Conservation (phyloP, 2,329 filamentous ascomycete genomes). For the Fusarium albidum region DNA sequence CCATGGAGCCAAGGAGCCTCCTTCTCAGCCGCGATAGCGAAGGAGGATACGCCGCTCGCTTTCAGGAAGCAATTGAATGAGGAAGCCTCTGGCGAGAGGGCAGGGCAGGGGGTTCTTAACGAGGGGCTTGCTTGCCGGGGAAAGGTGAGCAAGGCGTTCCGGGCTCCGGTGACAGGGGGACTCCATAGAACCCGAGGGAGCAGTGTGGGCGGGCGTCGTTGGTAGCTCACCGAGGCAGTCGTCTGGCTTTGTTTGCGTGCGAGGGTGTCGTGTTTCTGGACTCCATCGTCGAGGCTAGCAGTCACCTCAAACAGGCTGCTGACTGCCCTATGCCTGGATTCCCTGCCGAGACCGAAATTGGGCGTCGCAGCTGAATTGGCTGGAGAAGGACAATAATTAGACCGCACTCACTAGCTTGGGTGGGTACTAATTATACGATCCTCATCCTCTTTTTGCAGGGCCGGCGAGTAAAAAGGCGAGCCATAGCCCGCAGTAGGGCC, state of each 20-base stretch:
- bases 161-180: slow-evolving; percentile 29
- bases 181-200: slow-evolving; percentile 22
- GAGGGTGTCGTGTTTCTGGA: neutral
- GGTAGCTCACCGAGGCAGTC: slow-evolving; percentile 8
- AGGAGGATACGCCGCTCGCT: slow-evolving; percentile 24
- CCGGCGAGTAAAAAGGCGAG: slow-evolving; percentile 23
- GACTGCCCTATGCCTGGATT: slow-evolving; percentile 27
- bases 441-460: slow-evolving; percentile 3
- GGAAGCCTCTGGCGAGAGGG: slow-evolving; percentile 27
- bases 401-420: neutral
- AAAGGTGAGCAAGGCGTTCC: slow-evolving; percentile 14
- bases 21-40: slow-evolving; percentile 26
- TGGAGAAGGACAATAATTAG: slow-evolving; percentile 1
- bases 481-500: slow-evolving; percentile 12
- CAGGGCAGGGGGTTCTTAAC: slow-evolving; percentile 33
- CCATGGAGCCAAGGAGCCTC: slow-evolving; percentile 19
- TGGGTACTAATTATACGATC: slow-evolving; percentile 10
- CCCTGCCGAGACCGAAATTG: slow-evolving; percentile 27
- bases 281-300: slow-evolving; percentile 22
- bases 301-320: slow-evolving; percentile 27
- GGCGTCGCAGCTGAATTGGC: slow-evolving; percentile 23
- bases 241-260: slow-evolving; percentile 17
- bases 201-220: slow-evolving; percentile 19
- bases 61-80: slow-evolving; percentile 28
- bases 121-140: slow-evolving; percentile 17